A percentile compares a stretch with the other conserved stretches of the same genome.
Evolutionary conservation across 176 grass and related monocot species (phyloP).

Genomic region (Carex littledalei): DNA sequence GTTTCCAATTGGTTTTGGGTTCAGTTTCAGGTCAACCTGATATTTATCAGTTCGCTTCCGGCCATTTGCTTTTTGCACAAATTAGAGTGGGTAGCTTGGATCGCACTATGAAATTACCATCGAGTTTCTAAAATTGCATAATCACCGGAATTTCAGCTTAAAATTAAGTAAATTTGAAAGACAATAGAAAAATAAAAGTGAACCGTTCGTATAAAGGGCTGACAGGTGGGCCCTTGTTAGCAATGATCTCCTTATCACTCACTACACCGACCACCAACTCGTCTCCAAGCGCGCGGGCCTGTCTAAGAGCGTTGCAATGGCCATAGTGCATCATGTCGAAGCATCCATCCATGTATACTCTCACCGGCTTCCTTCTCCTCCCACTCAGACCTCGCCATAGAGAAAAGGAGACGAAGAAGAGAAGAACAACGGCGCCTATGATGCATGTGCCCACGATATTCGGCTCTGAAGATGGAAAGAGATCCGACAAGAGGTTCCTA

Average conservation of each 20-base stretch:
- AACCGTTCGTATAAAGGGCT: conserved; percentile 68
- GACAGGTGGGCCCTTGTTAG: conserved; percentile 80
- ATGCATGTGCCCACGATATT: conserved; percentile 36
- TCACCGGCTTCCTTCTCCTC: conserved; percentile 33
- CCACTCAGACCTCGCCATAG: conserved; percentile 14
- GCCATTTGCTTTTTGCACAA: background rate
- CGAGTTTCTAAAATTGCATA: background rate
- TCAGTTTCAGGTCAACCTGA: background rate
- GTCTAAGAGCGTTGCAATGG: conserved; percentile 80
- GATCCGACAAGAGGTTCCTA: background rate
- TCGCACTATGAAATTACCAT: background rate
- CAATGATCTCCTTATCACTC: conserved; percentile 68
- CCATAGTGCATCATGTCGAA: conserved; percentile 99
- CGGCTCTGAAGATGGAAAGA: conserved; percentile 20
- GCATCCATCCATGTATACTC: conserved; percentile 95
- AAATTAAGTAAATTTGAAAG: background rate
- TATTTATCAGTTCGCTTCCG: background rate
- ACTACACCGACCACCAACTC: conserved; percentile 77
- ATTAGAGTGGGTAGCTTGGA: background rate
- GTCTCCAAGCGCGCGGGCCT: conserved; percentile 72
- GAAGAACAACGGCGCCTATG: conserved; percentile 41
- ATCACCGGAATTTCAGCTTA: background rate
- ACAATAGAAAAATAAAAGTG: background rate
- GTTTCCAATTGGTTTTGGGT: background rate
- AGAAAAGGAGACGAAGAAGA: conserved; percentile 22